phyloP scores from a whole-genome alignment of 2,329 filamentous ascomycete genomes.

The Zymoseptoria brevis region DNA sequence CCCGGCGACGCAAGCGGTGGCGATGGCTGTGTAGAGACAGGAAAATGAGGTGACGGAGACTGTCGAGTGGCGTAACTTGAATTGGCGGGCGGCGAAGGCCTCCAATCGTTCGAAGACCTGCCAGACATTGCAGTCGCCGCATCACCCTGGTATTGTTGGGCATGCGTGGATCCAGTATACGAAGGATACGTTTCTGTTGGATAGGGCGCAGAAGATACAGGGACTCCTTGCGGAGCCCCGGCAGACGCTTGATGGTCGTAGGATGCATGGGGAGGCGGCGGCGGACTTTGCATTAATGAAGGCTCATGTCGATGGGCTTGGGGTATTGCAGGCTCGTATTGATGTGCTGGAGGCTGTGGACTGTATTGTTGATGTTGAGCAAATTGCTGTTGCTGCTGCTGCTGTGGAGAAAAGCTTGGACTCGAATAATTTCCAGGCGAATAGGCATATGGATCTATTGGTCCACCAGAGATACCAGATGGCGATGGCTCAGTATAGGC shows the following conservation, averaged over 20 bases:
- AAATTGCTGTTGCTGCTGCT: conserved; percentile 10
- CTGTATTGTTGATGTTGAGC: conserved; percentile 17
- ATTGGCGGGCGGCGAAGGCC: conserved; percentile 26
- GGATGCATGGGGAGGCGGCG: conserved; percentile 16
- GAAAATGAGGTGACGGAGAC: conserved; percentile 23
- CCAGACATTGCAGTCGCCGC: conserved; percentile 9
- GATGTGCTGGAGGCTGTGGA: conserved; percentile 18
- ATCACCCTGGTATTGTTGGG: conserved; percentile 5
- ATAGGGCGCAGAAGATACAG: conserved; percentile 14
- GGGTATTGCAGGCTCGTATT: conserved; percentile 8
- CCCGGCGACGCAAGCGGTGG: conserved; percentile 41
- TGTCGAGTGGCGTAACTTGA: conserved; percentile 13
- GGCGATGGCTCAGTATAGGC: conserved; percentile 19
- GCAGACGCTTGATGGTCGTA: conserved; percentile 14
- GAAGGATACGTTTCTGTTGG: conserved; percentile 16
- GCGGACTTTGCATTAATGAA: conserved; percentile 14
- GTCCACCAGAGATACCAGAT: conserved; percentile 18
- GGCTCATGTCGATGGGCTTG: conserved; percentile 9
- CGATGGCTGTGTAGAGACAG: conserved; percentile 9
- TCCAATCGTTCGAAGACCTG: conserved; percentile 12
- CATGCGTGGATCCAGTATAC: conserved; percentile 14
- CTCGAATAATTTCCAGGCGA: conserved; percentile 13
- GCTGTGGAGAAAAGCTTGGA: conserved; percentile 14
- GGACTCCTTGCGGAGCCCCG: conserved; percentile 10
- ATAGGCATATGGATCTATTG: conserved; percentile 24